A percentile compares a stretch with the other conserved stretches of the same genome.
Conservation (phyloP, 441 rosid genomes). For the Brassica balearica region DNA sequence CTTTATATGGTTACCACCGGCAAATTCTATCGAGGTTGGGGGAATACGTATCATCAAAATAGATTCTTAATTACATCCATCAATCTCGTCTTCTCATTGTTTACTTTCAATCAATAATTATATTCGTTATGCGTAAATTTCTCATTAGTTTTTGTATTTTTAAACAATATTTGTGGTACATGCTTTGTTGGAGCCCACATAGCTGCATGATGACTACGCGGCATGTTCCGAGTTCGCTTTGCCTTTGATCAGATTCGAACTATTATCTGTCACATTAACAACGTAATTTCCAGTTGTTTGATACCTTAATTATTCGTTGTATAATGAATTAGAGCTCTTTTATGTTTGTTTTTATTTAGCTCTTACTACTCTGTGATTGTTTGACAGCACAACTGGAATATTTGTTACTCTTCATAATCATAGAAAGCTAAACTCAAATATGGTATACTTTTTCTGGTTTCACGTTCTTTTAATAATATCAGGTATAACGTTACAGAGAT, state of each 20-base stretch:
- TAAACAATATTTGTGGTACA: conserved; percentile 35
- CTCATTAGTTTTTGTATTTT: background rate
- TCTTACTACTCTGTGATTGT: conserved; percentile 21
- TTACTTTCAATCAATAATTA: conserved; percentile 18
- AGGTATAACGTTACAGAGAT: background rate
- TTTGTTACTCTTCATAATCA: conserved; percentile 22
- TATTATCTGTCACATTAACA: conserved; percentile 42
- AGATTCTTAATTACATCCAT: conserved; percentile 33
- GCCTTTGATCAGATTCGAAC: conserved; percentile 38
- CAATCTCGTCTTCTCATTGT: conserved; percentile 18
- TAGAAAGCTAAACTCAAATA: background rate
- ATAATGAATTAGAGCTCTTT: background rate
- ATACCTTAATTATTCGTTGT: conserved; percentile 42
- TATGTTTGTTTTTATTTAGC: background rate
- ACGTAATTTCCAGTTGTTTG: conserved; percentile 29
- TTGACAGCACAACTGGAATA: conserved; percentile 25
- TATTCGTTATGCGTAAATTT: conserved; percentile 29
- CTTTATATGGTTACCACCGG: conserved; percentile 12
- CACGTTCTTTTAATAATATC: background rate
- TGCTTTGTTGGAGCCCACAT: conserved; percentile 47
- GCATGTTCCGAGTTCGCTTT: conserved; percentile 47
- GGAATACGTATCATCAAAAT: conserved; percentile 1
- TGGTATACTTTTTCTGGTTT: background rate
- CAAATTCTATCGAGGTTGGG: background rate
- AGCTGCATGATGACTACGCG: conserved; percentile 52